Base-by-base conservation (phyloP, 768 basidiomycete species). In the Mrakia blollopis region DNA sequence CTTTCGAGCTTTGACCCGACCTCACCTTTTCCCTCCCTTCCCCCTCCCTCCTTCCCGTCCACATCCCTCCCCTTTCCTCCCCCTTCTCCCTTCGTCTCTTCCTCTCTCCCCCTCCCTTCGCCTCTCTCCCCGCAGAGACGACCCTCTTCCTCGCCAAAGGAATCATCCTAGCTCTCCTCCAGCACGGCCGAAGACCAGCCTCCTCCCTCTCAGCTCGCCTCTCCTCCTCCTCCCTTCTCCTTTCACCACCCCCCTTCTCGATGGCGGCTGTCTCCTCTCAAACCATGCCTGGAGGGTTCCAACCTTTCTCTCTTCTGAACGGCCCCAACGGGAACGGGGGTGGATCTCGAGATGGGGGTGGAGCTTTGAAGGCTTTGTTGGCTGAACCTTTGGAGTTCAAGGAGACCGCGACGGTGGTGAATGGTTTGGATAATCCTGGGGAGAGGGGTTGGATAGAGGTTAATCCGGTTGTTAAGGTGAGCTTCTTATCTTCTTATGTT, bases 361-460 rank as follows among this genome's bases (percentile, higher is more conserved):
- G n/a, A n/a, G n/a, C 67, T 14, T 65, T 77, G 52, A 68, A 72
- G 30, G 21, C 62, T 39, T 23, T 77, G 23, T 57, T 77, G 18
- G 72, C 54, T 23, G 72, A 73, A 3, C 76, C 76, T 9, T 41
- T 77, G 35, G 52, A 73, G 62, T 77, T 77, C 52, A 60, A 57
- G 39, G 72, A 77, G 72, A 52, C 67, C 10, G 44, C 50, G 28
- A 30, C 13, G 32, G 57, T 62, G 44, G 76, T 37, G 21, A 71
- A 37, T 25, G 25, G 14, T 13, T 13, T 77, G 37, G 61, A 50
- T 41, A 41, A 77, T 25, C 72, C 72, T 2, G 41, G 32, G 14
- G 71, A 71, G 52, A 73, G 72, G 54, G 72, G 76, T 41, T 77
- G 76, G 76, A 30, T 68, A 4, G 76, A 77, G 47, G 76, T 77